These are phyloP conservation scores for Hypocreales sp. DNA, from an alignment of 2,329 filamentous ascomycete genomes.

Conservation along the genomic window DNA sequence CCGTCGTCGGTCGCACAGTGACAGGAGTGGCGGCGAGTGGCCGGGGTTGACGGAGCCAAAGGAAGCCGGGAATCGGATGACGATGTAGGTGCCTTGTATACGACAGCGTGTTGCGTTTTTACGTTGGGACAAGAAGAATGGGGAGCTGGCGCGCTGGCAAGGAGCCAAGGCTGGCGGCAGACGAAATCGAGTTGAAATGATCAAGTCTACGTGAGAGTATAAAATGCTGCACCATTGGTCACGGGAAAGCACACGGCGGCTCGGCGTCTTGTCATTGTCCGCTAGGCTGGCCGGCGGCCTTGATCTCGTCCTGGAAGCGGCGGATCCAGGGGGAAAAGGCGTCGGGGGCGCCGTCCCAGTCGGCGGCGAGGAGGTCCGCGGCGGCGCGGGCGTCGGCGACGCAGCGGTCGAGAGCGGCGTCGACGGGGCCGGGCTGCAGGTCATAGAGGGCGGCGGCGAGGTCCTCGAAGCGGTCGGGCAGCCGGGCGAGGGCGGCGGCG, in stretches of 20 bases:
- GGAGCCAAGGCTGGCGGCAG: too few species aligned
- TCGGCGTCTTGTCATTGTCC: not conserved
- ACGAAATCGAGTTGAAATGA: too few species aligned
- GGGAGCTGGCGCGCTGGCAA: too few species aligned
- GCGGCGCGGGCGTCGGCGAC: slow-evolving; percentile 42
- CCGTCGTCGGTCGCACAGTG: slow-evolving; percentile 18
- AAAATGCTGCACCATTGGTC: too few species aligned
- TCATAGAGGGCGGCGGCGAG: slow-evolving; percentile 61
- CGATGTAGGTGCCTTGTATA: slow-evolving; percentile 1
- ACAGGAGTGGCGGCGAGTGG: not conserved
- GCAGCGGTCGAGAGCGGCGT: slow-evolving; percentile 40
- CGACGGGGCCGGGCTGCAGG: slow-evolving; percentile 42
- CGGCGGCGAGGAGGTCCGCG: slow-evolving; percentile 36
- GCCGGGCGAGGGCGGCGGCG: slow-evolving; percentile 35
- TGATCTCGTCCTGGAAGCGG: slow-evolving; percentile 37
- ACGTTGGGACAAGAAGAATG: not conserved
- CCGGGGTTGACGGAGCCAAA: too few species aligned
- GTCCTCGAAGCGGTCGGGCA: slow-evolving; percentile 56
- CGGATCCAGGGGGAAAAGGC: slow-evolving; percentile 67
- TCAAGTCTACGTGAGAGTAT: too few species aligned
- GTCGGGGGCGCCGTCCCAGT: slow-evolving; percentile 53
- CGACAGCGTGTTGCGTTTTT: not conserved
- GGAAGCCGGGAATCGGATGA: not conserved
- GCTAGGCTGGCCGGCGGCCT: slow-evolving; percentile 17
- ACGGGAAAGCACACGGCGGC: not conserved